Evolutionary conservation across 192 early-diverging fungal genomes (phyloP).

Genomic region (Podila clonocystis): DNA sequence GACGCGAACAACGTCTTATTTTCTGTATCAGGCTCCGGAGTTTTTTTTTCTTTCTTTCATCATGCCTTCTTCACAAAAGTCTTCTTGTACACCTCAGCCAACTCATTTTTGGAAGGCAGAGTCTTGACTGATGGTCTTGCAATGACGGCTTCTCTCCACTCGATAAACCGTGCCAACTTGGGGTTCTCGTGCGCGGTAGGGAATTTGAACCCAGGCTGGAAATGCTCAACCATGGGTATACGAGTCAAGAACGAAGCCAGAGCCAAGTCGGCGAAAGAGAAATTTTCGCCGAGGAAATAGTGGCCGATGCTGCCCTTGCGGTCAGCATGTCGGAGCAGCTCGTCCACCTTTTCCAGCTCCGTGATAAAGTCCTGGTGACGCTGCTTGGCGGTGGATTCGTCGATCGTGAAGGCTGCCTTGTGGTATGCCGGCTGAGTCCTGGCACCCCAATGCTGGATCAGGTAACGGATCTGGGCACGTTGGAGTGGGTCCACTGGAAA

Average conservation of each 20-base stretch:
- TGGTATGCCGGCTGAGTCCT: constrained; percentile 21
- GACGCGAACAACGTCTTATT: no score
- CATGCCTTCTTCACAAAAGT: not conserved
- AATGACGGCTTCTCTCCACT: constrained; percentile 36
- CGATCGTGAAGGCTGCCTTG: constrained; percentile 13
- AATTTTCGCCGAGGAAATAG: constrained; percentile 54
- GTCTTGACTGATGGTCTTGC: not conserved
- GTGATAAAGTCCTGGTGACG: constrained; percentile 24
- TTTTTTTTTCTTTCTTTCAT: not conserved
- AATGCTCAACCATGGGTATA: constrained; percentile 22
- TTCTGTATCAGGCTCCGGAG: no score
- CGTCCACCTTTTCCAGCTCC: constrained; percentile 30
- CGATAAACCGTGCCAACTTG: constrained; percentile 30
- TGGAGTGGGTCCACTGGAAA: constrained; percentile 52
- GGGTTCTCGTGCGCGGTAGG: constrained; percentile 17
- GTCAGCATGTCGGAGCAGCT: constrained; percentile 13
- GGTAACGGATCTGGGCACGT: constrained; percentile 50
- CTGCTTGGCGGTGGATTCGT: constrained; percentile 10
- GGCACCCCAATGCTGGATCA: constrained; percentile 52
- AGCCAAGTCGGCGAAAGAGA: constrained; percentile 56
- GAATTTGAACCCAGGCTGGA: constrained; percentile 26
- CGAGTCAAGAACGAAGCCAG: constrained; percentile 54
- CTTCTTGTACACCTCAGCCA: not conserved
- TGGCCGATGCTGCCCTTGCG: constrained; percentile 35
- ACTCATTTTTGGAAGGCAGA: not conserved